Base-by-base conservation (phyloP, 2,329 filamentous ascomycete species). In the Pyricularia sp. region DNA sequence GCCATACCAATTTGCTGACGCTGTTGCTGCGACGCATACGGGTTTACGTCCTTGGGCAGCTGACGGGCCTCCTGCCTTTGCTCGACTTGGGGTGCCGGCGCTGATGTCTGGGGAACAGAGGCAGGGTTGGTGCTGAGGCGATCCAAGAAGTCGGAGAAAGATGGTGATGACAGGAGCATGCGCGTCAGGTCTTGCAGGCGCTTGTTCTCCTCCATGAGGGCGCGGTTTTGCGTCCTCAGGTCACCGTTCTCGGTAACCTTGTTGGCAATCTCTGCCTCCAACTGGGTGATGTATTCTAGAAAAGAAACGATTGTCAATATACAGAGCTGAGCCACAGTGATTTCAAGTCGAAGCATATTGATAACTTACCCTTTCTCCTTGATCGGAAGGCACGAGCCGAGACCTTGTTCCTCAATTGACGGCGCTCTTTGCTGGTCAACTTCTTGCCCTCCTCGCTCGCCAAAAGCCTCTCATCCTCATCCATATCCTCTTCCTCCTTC, bases 391-490 rank as follows among this genome's bases (percentile, higher is more conserved):
- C 94, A 73, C 95, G 92, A 71, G 95, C 95, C 61, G 95, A 99
- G 4, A 99, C 95, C 82, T 99, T 99, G 86, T 99, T 99, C 72
- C 95, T 89, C n/a, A 99, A 86, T 80, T 98, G 95, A 73, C 95
- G 90, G 70, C 95, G 90, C 81, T 98, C 94, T 82, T 98, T 98
- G 84, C 93, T 97, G 80, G 90, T 95, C n/a, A 99, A 86, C 84
- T 97, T 97, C 89, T 99, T 99, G 75, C 94, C 95, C 81, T 97
- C 94, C 76, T 99, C 95, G 71, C 93, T 97, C n/a, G 93, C 93
- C 26, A 97, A 84, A 11, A 97, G 84, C 73, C 92, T 87, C 84
- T 98, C 95, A 75, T 98, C 95, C 79, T 97, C 94, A 74, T 99
- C 95, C 94, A 99, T 98, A 68, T 98, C 94, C 71, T 97, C 94